Base-by-base conservation (phyloP, 129 eudicot species). In the Ambrosia trifida region DNA sequence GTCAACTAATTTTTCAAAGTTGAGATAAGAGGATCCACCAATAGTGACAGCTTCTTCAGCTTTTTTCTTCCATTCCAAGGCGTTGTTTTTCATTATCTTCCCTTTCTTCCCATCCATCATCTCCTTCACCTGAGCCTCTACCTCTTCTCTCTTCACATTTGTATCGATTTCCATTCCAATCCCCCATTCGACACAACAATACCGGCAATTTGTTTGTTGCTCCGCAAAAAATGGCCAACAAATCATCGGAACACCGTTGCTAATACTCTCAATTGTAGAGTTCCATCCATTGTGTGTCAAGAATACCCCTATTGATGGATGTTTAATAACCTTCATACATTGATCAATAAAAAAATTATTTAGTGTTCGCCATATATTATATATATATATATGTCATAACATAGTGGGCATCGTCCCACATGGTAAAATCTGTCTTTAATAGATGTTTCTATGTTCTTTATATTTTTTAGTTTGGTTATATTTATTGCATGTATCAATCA, bases 211-310 rank as follows among this genome's bases (percentile, higher is more conserved):
- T 17, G 84, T 88, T 35, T 61, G 88, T 52, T 88, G 95, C 31
- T 88, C 91, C 0, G 95, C 85, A 17, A 88, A 88, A 59, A 88
- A 88, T 0, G 95, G 95, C 95, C 91, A 88, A 38, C 91, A 88
- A 16, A 85, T 79, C 74, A 88, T 44, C 0, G 95, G 95, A 18
- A 88, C 83, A 0, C 95, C 91, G 0, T 62, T 38, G 0, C 68
- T 40, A 28, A 88, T 65, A 31, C 91, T 88, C 79, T 85, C 96
- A 0, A 83, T 5, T 1, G 85, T 85, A 44, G 96, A 88, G n/a
- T 88, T 88, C 91, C 91, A 88, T 43, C 91, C 91, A 51, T 78
- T 64, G 52, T 88, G 96, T 2, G 91, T 88, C 78, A 88, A 49
- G 54, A 88, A 85, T 14, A 76, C 89, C 19, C 88, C 91, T 5